Evolutionary conservation across 495 filamentous ascomycete genomes (phyloP), one percentile per base, ranked within the genome.

Genomic region (Annulohypoxylon bovei): DNA sequence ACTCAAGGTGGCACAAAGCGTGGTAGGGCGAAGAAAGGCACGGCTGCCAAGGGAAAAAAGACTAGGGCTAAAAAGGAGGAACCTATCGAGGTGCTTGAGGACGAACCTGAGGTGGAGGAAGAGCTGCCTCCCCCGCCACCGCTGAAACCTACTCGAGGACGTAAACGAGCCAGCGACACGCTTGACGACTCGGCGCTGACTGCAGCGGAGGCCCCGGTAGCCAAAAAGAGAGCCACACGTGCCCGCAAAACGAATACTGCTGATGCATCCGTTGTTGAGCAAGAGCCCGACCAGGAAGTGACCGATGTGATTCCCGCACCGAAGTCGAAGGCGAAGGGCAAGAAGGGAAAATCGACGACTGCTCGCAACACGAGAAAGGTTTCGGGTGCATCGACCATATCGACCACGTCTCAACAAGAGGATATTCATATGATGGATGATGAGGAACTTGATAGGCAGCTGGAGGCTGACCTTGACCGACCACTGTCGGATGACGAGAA

Each of bases 181-280:
- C 76, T 88, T 44, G 82, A 84, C 16, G 83, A 85, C n/a, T 75
- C 76, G 6, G 74, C 28, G 1, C 37, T 79, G 65, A 78, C 73
- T 58, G 72, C 77, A 14, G 65, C 84, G n/a, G 82, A 86, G 22
- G 77, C 78, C 0, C 88, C 91, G 8, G 85, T 89, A 8, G 76
- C 85, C 0, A 95, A 95, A 78, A 89, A 90, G 71, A 85, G 90
- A 57, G 86, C 86, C 2, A 90, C 85, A 12, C 84, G 89, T 18
- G 81, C 74, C 27, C 86, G 82, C 42, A 79, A 65, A 20, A 72
- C 66, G 27, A 74, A 65, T 20, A 70, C 56, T 22, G 54, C 60
- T 6, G 78, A 79, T 18, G 53, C 42, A 42, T 71, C 77, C 4
- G 62, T 63, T 6, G 25, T 73, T 27, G 62, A 74, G 11, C 53